Percentiles rank a stretch among this genome's conserved stretches.
phyloP scores from a whole-genome alignment of 192 early-diverging fungal species.

The Funneliformis mosseae region DNA sequence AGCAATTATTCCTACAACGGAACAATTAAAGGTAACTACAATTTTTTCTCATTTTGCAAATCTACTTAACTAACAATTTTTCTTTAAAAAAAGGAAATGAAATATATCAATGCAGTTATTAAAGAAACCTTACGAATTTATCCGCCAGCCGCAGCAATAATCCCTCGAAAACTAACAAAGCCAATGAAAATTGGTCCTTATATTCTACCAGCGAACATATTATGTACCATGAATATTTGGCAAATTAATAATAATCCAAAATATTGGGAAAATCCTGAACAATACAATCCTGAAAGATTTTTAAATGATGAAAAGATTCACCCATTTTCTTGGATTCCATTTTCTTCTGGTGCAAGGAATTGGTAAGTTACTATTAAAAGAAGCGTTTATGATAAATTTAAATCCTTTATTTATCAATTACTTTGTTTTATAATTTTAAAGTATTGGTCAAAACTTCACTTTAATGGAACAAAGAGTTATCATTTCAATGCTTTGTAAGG shows the following conservation, averaged over 20 bases:
- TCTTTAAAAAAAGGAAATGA: not conserved
- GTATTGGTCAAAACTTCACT: slow-evolving; percentile 7
- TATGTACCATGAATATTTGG: not conserved
- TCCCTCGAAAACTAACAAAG: not conserved
- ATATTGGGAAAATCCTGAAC: not conserved
- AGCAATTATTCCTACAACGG: not conserved
- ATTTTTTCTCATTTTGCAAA: not conserved
- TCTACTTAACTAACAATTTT: not conserved
- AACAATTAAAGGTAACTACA: not conserved
- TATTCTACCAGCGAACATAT: not conserved
- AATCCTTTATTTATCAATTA: not conserved
- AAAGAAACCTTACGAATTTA: not conserved
- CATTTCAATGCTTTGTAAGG: not conserved
- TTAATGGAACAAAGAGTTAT: slow-evolving; percentile 8
- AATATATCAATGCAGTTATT: slow-evolving; percentile 3
- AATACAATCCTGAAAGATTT: not conserved
- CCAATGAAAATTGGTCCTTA: not conserved
- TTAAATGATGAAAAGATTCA: not conserved
- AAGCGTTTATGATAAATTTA: not conserved
- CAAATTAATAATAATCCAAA: not conserved
- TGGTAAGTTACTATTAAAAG: not conserved
- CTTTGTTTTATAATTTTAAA: not conserved
- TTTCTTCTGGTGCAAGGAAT: not conserved
- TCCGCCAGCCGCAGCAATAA: not conserved
- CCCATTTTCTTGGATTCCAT: not conserved